Evolutionary conservation across 2,329 filamentous ascomycete species (phyloP).

Genomic region (Colletotrichum sojae): DNA sequence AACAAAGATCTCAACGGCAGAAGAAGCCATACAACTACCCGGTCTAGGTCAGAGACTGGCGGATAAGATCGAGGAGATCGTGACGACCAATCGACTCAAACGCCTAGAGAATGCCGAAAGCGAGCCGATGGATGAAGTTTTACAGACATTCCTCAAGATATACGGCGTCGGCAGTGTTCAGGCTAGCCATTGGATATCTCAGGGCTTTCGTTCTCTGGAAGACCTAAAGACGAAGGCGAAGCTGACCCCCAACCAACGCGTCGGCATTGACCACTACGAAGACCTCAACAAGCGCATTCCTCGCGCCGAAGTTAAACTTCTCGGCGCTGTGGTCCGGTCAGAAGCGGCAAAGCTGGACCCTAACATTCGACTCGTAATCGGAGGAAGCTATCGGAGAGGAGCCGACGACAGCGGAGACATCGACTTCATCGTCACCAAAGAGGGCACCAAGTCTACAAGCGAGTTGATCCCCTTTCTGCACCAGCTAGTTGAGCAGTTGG

Average conservation of each 20-base stretch:
- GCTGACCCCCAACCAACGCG: constrained; percentile 77
- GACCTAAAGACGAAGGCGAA: constrained; percentile 75
- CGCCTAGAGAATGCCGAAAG: constrained; percentile 79
- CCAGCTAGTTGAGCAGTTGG: constrained; percentile 74
- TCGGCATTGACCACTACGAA: constrained; percentile 84
- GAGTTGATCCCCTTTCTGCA: constrained; percentile 76
- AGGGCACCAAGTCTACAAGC: constrained; percentile 64
- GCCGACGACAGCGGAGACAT: constrained; percentile 83
- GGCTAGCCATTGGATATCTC: constrained; percentile 82
- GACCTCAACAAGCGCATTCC: constrained; percentile 87
- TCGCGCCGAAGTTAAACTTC: constrained; percentile 78
- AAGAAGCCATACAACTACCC: constrained; percentile 77
- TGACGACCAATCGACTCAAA: constrained; percentile 77
- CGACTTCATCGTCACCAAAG: constrained; percentile 85
- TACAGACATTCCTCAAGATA: constrained; percentile 81
- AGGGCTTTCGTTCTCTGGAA: constrained; percentile 81
- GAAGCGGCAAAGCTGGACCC: constrained; percentile 73
- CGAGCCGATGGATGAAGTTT: constrained; percentile 75
- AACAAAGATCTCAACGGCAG: constrained; percentile 74
- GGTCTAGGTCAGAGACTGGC: constrained; percentile 82
- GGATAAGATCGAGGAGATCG: constrained; percentile 91
- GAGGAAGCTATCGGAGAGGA: constrained; percentile 89
- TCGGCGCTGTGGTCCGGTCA: constrained; percentile 75
- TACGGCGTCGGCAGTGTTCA: constrained; percentile 82
- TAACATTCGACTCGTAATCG: constrained; percentile 78